phyloP scores from a whole-genome alignment of 2,329 filamentous ascomycete species.

The Fusarium floridanum region DNA sequence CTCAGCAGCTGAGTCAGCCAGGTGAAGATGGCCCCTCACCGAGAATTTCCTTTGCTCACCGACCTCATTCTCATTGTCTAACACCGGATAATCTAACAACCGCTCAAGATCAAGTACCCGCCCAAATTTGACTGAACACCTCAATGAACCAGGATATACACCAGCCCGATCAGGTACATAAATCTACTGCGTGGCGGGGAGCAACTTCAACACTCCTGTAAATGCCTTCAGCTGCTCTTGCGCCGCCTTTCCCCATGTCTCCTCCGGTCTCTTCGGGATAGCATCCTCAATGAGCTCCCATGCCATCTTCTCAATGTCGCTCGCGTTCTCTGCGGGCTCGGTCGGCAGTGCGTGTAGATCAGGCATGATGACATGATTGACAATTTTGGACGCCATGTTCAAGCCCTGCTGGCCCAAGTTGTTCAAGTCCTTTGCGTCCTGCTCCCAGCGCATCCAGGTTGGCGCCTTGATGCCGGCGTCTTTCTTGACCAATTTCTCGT shows the following conservation, averaged over 20 bases:
- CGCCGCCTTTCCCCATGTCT: conserved; percentile 51
- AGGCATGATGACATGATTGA: conserved; percentile 49
- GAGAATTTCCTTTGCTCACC: neutral
- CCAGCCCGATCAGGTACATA: neutral
- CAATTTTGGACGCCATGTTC: conserved; percentile 37
- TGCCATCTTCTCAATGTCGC: conserved; percentile 51
- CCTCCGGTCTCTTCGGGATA: conserved; percentile 33
- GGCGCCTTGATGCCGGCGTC: conserved; percentile 42
- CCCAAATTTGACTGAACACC: neutral
- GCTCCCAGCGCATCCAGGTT: conserved; percentile 49
- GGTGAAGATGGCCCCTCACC: neutral
- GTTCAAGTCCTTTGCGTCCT: conserved; percentile 49
- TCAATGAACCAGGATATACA: neutral
- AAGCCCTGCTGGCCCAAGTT: conserved; percentile 47
- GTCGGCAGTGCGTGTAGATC: conserved; percentile 6
- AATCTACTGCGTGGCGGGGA: conserved; percentile 30
- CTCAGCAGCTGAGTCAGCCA: conserved; percentile 44
- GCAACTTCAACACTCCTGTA: conserved; percentile 36
- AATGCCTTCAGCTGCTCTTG: conserved; percentile 47
- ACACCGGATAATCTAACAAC: neutral
- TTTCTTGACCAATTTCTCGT: conserved; percentile 39
- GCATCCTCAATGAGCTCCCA: conserved; percentile 50
- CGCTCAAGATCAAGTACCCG: neutral
- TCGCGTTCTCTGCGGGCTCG: conserved; percentile 21
- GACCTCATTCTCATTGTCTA: neutral